Conservation (phyloP, 1,139 yeast genomes). For the Suhomyces chickasaworum region DNA sequence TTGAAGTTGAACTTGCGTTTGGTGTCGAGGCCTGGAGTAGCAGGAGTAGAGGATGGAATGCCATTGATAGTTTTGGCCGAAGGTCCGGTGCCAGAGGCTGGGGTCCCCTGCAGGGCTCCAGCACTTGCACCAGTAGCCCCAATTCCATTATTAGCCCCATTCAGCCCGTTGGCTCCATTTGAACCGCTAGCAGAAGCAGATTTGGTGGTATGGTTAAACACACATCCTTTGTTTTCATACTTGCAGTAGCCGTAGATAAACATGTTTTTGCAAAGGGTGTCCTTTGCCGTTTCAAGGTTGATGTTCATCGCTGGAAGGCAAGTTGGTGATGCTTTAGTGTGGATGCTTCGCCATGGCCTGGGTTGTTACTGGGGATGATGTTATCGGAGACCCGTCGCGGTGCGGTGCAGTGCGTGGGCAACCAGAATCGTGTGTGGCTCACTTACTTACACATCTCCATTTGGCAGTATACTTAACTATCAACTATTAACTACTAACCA, state of each 20-base stretch:
- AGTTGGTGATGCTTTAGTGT: not conserved
- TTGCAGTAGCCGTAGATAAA: conserved; percentile 88
- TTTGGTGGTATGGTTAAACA: conserved; percentile 64
- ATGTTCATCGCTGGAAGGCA: conserved; percentile 35
- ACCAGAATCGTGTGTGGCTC: not conserved
- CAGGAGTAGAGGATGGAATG: not conserved
- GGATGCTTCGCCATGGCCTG: not conserved
- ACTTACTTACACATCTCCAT: no score
- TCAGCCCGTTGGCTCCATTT: not conserved
- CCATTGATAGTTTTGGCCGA: not conserved
- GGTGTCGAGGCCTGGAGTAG: conserved; percentile 15
- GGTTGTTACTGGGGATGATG: not conserved
- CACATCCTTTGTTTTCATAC: conserved; percentile 87
- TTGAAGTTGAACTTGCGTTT: conserved; percentile 59
- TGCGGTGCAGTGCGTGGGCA: no score
- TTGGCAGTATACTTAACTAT: no score
- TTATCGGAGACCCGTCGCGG: not conserved
- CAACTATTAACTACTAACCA: not conserved
- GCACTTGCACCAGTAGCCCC: not conserved
- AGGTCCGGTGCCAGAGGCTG: not conserved
- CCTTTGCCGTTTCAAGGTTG: conserved; percentile 61
- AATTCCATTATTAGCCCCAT: not conserved
- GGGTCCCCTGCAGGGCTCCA: not conserved
- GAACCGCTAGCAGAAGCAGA: conserved; percentile 15
- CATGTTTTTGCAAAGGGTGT: conserved; percentile 82